These are phyloP conservation scores for Rhinocladiella similis DNA, from an alignment of 2,329 filamentous ascomycete genomes.

Conservation along the genomic window DNA sequence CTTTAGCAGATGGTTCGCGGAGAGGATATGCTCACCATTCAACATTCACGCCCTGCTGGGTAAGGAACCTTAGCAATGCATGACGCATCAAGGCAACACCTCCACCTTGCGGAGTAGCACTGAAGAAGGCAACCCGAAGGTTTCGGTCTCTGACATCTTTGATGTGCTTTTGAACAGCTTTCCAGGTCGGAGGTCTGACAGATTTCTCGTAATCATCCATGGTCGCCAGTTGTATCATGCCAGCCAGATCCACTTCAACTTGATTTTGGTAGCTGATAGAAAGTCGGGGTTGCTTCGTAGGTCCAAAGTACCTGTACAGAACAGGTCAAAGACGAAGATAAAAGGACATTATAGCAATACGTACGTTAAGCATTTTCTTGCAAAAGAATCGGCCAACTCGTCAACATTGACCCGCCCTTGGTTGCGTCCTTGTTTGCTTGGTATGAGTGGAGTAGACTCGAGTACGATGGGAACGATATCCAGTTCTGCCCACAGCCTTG, in stretches of 20 bases:
- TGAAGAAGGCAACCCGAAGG: slow-evolving; percentile 75
- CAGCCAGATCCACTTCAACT: slow-evolving; percentile 70
- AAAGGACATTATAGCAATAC: slow-evolving; percentile 30
- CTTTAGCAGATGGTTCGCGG: not conserved
- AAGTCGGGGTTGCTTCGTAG: slow-evolving; percentile 67
- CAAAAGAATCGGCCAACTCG: slow-evolving; percentile 80
- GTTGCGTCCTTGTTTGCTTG: slow-evolving; percentile 39
- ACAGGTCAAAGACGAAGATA: not conserved
- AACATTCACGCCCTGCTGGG: slow-evolving; percentile 66
- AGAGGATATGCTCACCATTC: slow-evolving; percentile 63
- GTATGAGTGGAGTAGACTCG: slow-evolving; percentile 34
- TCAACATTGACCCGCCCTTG: slow-evolving; percentile 60
- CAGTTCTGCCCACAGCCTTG: slow-evolving; percentile 72
- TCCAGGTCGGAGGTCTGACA: slow-evolving; percentile 64
- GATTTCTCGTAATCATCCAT: slow-evolving; percentile 61
- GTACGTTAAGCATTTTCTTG: slow-evolving; percentile 73
- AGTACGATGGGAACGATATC: slow-evolving; percentile 74
- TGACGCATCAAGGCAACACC: slow-evolving; percentile 82
- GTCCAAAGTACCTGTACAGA: slow-evolving; percentile 65
- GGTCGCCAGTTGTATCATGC: slow-evolving; percentile 61
- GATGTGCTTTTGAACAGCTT: slow-evolving; percentile 63
- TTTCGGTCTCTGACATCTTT: slow-evolving; percentile 63
- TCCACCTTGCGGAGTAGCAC: slow-evolving; percentile 77
- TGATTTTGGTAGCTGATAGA: slow-evolving; percentile 65
- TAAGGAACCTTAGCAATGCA: slow-evolving; percentile 70